These are phyloP conservation scores for Cynara cardunculus DNA, from an alignment of 129 eudicot species.

Conservation along the genomic window DNA sequence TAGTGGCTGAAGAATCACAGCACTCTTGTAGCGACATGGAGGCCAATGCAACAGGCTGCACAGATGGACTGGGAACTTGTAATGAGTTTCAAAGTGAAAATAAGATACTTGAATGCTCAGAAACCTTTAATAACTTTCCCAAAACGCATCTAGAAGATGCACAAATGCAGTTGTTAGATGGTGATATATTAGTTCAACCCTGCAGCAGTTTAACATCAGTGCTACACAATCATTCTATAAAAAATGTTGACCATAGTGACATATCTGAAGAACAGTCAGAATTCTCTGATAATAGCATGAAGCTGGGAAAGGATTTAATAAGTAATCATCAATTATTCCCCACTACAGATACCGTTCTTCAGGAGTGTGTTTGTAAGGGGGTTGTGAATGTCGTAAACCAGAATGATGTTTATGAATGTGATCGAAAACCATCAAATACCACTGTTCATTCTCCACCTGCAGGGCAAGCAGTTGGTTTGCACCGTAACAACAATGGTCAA, in stretches of 20 bases:
- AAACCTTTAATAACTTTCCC: background rate
- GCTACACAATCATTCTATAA: background rate
- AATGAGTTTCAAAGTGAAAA: slow-evolving; percentile 23
- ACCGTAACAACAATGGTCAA: background rate
- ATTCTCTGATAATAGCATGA: slow-evolving; percentile 2
- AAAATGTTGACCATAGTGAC: slow-evolving; percentile 1
- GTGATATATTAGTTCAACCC: slow-evolving; percentile 15
- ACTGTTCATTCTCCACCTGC: background rate
- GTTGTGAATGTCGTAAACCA: slow-evolving; percentile 1
- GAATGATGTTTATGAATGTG: slow-evolving; percentile 20
- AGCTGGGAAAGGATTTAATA: slow-evolving; percentile 12
- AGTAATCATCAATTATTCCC: background rate
- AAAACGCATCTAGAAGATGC: slow-evolving; percentile 15
- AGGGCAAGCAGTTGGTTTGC: background rate
- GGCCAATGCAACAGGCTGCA: slow-evolving; percentile 2
- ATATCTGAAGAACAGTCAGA: slow-evolving; percentile 15
- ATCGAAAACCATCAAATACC: background rate
- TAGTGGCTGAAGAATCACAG: slow-evolving; percentile 19
- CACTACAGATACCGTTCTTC: background rate
- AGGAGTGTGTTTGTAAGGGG: background rate
- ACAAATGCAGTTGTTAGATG: slow-evolving; percentile 19
- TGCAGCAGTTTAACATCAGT: slow-evolving; percentile 13
- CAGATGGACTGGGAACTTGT: slow-evolving; percentile 5
- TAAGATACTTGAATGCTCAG: slow-evolving; percentile 8
- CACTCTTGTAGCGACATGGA: slow-evolving; percentile 9